Evolutionary conservation across 148 eudicot species (phyloP), one percentile per base, ranked within the genome.

Genomic region (Suaeda aralocaspica): DNA sequence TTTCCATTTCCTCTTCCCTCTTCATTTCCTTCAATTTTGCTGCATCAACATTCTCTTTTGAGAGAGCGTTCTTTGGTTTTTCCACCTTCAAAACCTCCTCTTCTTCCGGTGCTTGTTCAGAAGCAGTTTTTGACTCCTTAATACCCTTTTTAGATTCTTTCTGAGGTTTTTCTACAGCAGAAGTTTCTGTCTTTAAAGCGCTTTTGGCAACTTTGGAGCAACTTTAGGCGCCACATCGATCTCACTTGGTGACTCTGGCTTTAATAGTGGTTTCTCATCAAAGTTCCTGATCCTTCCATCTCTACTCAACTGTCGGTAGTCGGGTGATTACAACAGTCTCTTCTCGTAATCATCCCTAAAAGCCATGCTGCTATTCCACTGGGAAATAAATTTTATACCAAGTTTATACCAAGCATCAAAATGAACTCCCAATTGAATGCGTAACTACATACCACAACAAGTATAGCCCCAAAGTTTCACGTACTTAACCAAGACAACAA

Each of bases 201-300:
- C 77, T 29, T 51, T 63, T 24, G 78, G 68, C 58, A 68, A 80
- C 80, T 88, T 90, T 1, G 61, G 61, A 33, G 65, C 71, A 12
- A 75, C 34, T 79, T 75, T 81, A 51, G 83, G 34, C 7, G 71
- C 71, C 5, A 64, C 48, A 73, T 67, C 87, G 2, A 76, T 19
- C 72, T 80, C 74, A 42, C 66, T 62, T 14, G 83, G 68, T 44
- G 80, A 15, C 69, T 86, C 90, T 2, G 36, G 74, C 51, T 24
- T 45, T 55, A 87, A 71, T 48, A 93, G 75, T 13, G 91, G 98
- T 83, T 93, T 90, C 82, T 93, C 98, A 64, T 78, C 84, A 0
- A 82, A 84, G 76, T 89, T 91, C 80, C 95, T 91, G 71, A 82
- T 81, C 51, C 96, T 80, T n/a, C 91, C 95, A 74, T 90, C 98